Evolutionary conservation across 371 early-diverging fungal genomes (phyloP).

Genomic region (Coemansia sp.): DNA sequence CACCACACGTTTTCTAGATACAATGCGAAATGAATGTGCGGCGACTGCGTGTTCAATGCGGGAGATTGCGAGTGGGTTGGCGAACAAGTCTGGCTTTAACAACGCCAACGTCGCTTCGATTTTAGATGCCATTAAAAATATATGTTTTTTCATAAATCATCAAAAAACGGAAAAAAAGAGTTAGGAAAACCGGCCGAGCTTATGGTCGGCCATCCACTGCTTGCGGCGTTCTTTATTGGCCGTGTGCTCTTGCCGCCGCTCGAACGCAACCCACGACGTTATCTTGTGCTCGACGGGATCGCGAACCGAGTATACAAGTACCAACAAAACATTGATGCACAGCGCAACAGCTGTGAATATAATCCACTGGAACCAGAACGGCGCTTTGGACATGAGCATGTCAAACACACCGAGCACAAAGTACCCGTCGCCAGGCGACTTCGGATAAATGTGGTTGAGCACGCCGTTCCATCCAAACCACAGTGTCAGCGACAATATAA

Average conservation of each 20-base stretch:
- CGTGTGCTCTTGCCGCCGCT: constrained; percentile 19
- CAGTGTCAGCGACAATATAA: constrained; percentile 54
- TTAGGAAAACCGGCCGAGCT: background rate
- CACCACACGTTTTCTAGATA: constrained; percentile 52
- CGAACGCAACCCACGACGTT: constrained; percentile 30
- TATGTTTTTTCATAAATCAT: background rate
- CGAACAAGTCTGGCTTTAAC: constrained; percentile 75
- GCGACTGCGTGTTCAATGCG: constrained; percentile 30
- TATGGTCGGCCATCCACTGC: constrained; percentile 6
- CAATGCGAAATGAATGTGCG: constrained; percentile 48
- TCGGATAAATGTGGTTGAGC: constrained; percentile 56
- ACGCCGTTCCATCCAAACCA: constrained; percentile 62
- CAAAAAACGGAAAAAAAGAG: background rate
- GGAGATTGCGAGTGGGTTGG: constrained; percentile 53
- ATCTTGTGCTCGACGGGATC: constrained; percentile 52
- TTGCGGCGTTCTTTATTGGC: background rate
- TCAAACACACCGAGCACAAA: constrained; percentile 56
- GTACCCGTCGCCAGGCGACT: constrained; percentile 50
- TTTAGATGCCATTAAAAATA: background rate
- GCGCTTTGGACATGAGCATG: constrained; percentile 39
- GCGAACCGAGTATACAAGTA: constrained; percentile 50
- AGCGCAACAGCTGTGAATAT: constrained; percentile 53
- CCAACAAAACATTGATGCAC: constrained; percentile 52
- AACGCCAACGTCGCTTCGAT: constrained; percentile 61
- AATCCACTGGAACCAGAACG: constrained; percentile 57